Conservation (phyloP, 2,329 filamentous ascomycete genomes). For the Fusarium albosuccineum region DNA sequence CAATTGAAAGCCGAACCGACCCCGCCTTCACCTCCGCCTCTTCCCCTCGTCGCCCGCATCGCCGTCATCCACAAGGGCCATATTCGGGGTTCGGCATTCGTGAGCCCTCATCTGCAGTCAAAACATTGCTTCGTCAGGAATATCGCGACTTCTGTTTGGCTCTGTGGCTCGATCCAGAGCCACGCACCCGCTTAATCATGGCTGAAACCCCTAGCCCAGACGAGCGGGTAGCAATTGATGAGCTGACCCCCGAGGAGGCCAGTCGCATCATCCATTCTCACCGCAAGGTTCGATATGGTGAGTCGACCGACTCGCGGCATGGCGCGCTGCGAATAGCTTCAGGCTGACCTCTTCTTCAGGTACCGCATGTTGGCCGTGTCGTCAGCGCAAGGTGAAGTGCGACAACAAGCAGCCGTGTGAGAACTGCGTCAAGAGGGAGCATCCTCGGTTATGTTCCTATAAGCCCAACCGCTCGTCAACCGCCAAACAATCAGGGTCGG, state of each 20-base stretch:
- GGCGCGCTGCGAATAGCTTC: slow-evolving; percentile 33
- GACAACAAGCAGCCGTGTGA: slow-evolving; percentile 77
- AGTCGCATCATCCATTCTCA: slow-evolving; percentile 78
- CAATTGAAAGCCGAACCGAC: slow-evolving; percentile 43
- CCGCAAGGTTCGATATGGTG: slow-evolving; percentile 77
- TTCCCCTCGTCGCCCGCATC: slow-evolving; percentile 45
- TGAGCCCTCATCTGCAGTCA: slow-evolving; percentile 45
- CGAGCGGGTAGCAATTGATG: slow-evolving; percentile 63
- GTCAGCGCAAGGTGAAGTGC: slow-evolving; percentile 77
- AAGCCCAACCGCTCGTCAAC: slow-evolving; percentile 68
- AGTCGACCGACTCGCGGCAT: slow-evolving; percentile 41
- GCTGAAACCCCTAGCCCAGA: slow-evolving; percentile 60
- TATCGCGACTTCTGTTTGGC: slow-evolving; percentile 44
- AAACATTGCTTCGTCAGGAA: slow-evolving; percentile 41
- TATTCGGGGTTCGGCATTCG: slow-evolving; percentile 55
- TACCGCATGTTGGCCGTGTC: slow-evolving; percentile 75
- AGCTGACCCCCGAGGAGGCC: slow-evolving; percentile 74
- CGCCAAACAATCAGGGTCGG: slow-evolving; percentile 52
- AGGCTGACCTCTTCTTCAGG: slow-evolving; percentile 54
- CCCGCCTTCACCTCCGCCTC: slow-evolving; percentile 37
- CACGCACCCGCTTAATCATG: slow-evolving; percentile 53
- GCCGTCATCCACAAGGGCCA: slow-evolving; percentile 37
- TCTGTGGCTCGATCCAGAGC: slow-evolving; percentile 39
- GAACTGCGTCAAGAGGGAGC: slow-evolving; percentile 76
- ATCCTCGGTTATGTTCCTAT: slow-evolving; percentile 74